phyloP scores from a whole-genome alignment of 805 yeast genomes.

The Schwanniomyces occidentalis region DNA sequence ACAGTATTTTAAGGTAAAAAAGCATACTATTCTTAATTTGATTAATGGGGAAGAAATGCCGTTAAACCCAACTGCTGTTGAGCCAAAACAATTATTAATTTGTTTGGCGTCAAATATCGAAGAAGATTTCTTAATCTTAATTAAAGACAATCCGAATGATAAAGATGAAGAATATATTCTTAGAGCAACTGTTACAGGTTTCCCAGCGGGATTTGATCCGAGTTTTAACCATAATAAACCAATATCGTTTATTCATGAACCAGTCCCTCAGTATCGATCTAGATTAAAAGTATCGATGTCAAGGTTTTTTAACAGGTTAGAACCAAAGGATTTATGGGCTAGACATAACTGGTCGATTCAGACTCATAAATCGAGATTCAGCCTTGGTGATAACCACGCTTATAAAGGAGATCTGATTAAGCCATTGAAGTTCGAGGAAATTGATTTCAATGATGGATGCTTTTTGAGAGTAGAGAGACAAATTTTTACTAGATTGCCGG shows the following conservation, averaged over 20 bases:
- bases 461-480: constrained; percentile 40
- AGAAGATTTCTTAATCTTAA: constrained; percentile 62
- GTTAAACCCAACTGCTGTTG: constrained; percentile 9
- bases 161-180: constrained; percentile 57
- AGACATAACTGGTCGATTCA: constrained; percentile 75
- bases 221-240: constrained; percentile 50
- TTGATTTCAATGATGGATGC: constrained; percentile 35
- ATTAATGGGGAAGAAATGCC: constrained; percentile 46
- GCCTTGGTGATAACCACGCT: constrained; percentile 24
- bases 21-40: constrained; percentile 31
- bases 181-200: constrained; percentile 57
- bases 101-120: constrained; percentile 45
- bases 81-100: constrained; percentile 21
- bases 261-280: constrained; percentile 67
- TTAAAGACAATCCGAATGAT: constrained; percentile 37
- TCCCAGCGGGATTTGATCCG: constrained; percentile 77
- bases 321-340: constrained; percentile 55
- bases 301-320: constrained; percentile 58
- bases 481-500: constrained; percentile 35
- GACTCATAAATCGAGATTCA: constrained; percentile 40
- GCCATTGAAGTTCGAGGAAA: constrained; percentile 23
- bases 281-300: constrained; percentile 65
- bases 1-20: constrained; percentile 40
- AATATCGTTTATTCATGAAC: constrained; percentile 61
- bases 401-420: constrained; percentile 27